phyloP scores from a whole-genome alignment of 2,329 filamentous ascomycete genomes.

The Epichloe bromicola region DNA sequence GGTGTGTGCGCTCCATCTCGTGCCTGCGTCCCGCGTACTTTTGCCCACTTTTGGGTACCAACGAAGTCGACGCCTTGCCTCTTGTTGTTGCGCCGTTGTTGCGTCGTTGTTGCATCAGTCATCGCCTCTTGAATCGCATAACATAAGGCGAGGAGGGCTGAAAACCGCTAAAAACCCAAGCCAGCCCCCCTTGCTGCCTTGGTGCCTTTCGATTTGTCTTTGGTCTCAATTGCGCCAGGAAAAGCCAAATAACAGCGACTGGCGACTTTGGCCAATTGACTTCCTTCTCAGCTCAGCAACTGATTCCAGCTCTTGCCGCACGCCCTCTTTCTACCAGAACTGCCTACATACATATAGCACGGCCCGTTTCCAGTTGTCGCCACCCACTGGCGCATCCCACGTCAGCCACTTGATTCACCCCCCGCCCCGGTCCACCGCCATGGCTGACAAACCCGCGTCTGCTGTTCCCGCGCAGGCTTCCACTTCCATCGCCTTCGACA shows the following conservation, averaged over 20 bases:
- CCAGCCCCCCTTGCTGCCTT: slow-evolving; percentile 1
- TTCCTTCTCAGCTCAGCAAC: background rate
- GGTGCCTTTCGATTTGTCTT: background rate
- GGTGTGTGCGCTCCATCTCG: slow-evolving; percentile 1
- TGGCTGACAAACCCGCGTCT: slow-evolving; percentile 25
- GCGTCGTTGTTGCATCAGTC: background rate
- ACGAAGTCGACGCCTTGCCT: slow-evolving; percentile 2
- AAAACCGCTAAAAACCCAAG: background rate
- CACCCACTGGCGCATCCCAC: slow-evolving; percentile 2
- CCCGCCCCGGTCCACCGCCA: background rate
- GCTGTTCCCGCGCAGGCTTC: slow-evolving; percentile 15
- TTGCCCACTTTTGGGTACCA: slow-evolving; percentile 6
- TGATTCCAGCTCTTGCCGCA: too few relatives aligned
- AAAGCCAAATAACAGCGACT: background rate
- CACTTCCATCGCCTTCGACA: slow-evolving; percentile 21
- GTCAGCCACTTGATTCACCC: slow-evolving; percentile 1
- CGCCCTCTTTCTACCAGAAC: too few relatives aligned
- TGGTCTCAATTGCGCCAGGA: background rate
- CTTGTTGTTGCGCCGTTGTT: background rate
- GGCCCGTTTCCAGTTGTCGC: background rate
- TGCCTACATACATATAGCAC: background rate
- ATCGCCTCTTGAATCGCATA: background rate
- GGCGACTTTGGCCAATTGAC: slow-evolving; percentile 4
- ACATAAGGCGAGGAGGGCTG: background rate
- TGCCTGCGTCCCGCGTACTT: slow-evolving; percentile 2